A percentile compares a stretch with the other conserved stretches of the same genome.
Evolutionary conservation across 345 rosid genomes (phyloP).

Genomic region (Kandelia obovata): DNA sequence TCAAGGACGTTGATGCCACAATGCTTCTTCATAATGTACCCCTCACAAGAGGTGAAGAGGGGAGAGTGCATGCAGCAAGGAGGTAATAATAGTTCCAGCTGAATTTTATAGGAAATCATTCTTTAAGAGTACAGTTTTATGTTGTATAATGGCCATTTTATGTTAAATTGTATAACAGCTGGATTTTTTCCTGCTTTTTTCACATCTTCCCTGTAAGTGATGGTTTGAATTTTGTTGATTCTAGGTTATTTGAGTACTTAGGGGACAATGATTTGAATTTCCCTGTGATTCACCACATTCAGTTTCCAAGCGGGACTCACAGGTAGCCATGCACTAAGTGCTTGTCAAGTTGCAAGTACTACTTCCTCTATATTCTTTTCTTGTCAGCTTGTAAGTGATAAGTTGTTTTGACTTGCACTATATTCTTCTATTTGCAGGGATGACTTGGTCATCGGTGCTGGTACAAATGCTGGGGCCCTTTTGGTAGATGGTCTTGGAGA

Average conservation of each 20-base stretch:
- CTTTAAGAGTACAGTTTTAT: too few relatives aligned
- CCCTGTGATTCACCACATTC: constrained; percentile 92
- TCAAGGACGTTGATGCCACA: constrained; percentile 62
- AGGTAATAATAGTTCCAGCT: constrained; percentile 45
- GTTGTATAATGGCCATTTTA: too few relatives aligned
- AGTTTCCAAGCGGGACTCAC: constrained; percentile 66
- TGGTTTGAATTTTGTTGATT: constrained; percentile 9
- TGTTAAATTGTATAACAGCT: background rate
- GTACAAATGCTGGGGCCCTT: constrained; percentile 78
- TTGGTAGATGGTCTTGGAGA: constrained; percentile 98
- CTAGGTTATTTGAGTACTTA: constrained; percentile 87
- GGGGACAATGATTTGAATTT: constrained; percentile 57
- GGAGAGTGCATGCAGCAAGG: constrained; percentile 95
- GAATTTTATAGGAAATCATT: background rate
- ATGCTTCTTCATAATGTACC: constrained; percentile 88
- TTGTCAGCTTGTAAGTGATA: too few relatives aligned
- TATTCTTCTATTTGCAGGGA: constrained; percentile 53
- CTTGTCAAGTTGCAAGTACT: background rate
- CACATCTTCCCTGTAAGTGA: constrained; percentile 1
- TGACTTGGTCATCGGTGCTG: constrained; percentile 87
- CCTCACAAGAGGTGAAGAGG: constrained; percentile 58
- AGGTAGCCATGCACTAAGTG: constrained; percentile 42
- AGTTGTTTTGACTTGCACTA: constrained; percentile 11
- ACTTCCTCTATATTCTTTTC: too few relatives aligned
- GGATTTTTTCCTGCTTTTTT: background rate